Percentiles rank a stretch among this genome's conserved stretches.
phyloP scores from a whole-genome alignment of 345 rosid species.

The Corchorus capsularis region DNA sequence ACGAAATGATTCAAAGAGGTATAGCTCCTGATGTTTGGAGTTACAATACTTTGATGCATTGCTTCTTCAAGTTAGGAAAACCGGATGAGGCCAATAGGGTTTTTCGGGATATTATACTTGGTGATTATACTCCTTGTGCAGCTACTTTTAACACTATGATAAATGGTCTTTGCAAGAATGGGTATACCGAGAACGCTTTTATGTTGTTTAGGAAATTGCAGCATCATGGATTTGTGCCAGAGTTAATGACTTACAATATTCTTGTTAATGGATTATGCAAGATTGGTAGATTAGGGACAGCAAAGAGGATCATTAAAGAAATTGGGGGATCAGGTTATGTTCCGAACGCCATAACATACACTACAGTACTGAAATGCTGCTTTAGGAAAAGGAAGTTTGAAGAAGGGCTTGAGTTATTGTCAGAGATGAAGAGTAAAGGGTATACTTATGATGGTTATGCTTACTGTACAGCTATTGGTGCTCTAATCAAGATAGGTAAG shows the following conservation, averaged over 20 bases:
- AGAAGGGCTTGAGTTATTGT: constrained; percentile 62
- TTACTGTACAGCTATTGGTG: constrained; percentile 62
- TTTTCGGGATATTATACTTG: constrained; percentile 44
- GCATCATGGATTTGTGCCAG: constrained; percentile 56
- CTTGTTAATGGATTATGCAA: constrained; percentile 78
- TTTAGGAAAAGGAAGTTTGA: constrained; percentile 54
- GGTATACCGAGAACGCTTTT: constrained; percentile 52
- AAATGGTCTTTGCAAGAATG: constrained; percentile 79
- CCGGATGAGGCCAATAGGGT: constrained; percentile 65
- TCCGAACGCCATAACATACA: constrained; percentile 74
- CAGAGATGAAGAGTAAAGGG: constrained; percentile 62
- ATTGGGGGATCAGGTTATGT: constrained; percentile 45
- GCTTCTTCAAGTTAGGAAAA: constrained; percentile 64
- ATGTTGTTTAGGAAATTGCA: constrained; percentile 55
- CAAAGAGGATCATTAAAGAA: constrained; percentile 61
- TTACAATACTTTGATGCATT: constrained; percentile 80
- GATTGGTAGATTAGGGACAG: constrained; percentile 49
- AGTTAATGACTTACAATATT: constrained; percentile 65
- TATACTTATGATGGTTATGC: constrained; percentile 80
- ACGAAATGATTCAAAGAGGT: constrained; percentile 71
- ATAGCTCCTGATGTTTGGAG: constrained; percentile 78
- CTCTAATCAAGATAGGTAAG: constrained; percentile 64
- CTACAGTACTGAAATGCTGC: constrained; percentile 66
- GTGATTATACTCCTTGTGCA: constrained; percentile 37
- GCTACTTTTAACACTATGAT: constrained; percentile 72